A percentile compares a stretch with the other conserved stretches of the same genome.
Conservation (phyloP, 2,329 filamentous ascomycete species). For the Pseudogymnoascus pannorum region DNA sequence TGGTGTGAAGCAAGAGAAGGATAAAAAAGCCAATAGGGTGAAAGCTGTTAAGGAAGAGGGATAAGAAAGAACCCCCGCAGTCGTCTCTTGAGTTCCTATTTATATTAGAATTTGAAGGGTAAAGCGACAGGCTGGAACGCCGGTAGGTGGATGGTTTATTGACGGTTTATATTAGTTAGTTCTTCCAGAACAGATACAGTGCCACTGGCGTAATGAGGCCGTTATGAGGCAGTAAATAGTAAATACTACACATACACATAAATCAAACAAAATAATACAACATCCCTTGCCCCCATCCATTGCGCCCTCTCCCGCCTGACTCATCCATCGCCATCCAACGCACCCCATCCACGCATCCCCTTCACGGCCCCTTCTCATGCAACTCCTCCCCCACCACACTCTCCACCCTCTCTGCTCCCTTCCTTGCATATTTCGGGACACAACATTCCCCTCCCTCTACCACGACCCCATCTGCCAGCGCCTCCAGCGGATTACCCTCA, state of each 20-base stretch:
- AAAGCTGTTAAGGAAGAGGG: too few species aligned
- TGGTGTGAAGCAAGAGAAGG: neutral
- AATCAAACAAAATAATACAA: neutral
- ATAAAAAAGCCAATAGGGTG: too few species aligned
- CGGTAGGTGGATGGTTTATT: too few species aligned
- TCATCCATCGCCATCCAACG: neutral
- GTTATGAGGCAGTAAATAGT: neutral
- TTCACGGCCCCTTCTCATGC: neutral
- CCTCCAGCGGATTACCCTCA: slow-evolving; percentile 33
- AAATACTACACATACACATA: neutral
- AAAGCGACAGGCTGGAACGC: too few species aligned
- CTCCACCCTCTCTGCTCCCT: neutral
- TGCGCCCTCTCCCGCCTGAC: neutral
- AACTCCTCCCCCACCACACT: neutral
- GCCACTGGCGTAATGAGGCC: neutral
- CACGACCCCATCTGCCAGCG: slow-evolving; percentile 41
- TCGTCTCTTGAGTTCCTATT: neutral
- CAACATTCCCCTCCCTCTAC: slow-evolving; percentile 47
- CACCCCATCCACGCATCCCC: neutral
- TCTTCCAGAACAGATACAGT: neutral
- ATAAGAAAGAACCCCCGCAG: too few species aligned
- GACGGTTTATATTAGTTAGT: neutral
- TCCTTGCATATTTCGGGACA: slow-evolving; percentile 34
- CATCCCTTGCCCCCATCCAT: neutral
- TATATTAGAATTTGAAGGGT: neutral